These are phyloP conservation scores for Microdochium bolleyi DNA, from an alignment of 2,329 filamentous ascomycete genomes.

Conservation along the genomic window DNA sequence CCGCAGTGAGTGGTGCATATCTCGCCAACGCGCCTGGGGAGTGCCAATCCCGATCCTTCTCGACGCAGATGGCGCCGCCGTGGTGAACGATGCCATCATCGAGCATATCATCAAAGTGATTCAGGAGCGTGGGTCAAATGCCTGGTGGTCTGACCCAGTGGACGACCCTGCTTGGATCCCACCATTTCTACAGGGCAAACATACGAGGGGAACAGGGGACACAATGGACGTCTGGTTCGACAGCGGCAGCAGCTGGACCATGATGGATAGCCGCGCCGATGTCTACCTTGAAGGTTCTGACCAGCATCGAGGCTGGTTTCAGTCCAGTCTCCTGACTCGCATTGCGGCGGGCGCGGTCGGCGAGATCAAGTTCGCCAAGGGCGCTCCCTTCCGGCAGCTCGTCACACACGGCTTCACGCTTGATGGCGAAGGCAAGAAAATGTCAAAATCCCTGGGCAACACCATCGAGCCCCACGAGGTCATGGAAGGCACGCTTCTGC, in stretches of 20 bases:
- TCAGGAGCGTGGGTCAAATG: conserved; percentile 70
- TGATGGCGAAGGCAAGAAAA: conserved; percentile 86
- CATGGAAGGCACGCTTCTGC: conserved; percentile 73
- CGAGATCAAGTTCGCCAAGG: conserved; percentile 21
- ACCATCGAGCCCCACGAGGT: conserved; percentile 74
- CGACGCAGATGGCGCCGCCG: conserved; percentile 60
- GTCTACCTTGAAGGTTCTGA: conserved; percentile 92
- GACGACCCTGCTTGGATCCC: conserved; percentile 75
- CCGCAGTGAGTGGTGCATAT: conserved; percentile 96
- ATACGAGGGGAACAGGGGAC: conserved; percentile 71
- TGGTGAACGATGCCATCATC: conserved; percentile 74
- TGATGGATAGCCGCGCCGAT: conserved; percentile 55
- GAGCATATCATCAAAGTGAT: conserved; percentile 79
- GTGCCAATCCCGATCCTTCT: conserved; percentile 93
- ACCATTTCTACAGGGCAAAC: conserved; percentile 45
- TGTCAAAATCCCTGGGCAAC: conserved; percentile 97
- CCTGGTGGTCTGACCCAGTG: conserved; percentile 83
- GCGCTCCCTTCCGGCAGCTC: conserved; percentile 75
- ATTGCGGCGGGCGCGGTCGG: conserved; percentile 53
- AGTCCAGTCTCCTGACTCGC: conserved; percentile 86
- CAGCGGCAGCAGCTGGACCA: conserved; percentile 87
- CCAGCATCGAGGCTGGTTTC: conserved; percentile 97
- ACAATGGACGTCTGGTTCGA: conserved; percentile 99
- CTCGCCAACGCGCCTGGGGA: conserved; percentile 90
- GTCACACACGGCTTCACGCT: conserved; percentile 94